Conservation (phyloP, 2,329 filamentous ascomycete genomes). For the Fusarium fracticaudum region DNA sequence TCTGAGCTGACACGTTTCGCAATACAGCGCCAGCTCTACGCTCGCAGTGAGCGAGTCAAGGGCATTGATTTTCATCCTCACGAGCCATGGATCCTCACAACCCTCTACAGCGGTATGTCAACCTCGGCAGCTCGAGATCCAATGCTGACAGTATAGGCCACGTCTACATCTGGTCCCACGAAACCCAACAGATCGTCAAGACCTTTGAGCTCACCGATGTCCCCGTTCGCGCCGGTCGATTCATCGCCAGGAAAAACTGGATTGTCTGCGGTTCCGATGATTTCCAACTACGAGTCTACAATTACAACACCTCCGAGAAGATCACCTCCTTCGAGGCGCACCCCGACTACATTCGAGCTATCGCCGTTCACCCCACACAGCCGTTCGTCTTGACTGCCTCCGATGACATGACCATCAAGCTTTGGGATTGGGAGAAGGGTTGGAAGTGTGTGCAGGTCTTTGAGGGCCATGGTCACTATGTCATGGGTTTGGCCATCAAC, state of each 20-base stretch:
- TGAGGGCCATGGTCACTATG: slow-evolving; percentile 95
- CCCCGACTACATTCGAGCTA: slow-evolving; percentile 97
- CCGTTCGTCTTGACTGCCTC: slow-evolving; percentile 96
- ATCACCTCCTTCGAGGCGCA: slow-evolving; percentile 97
- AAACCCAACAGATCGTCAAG: slow-evolving; percentile 96
- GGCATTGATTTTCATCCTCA: slow-evolving; percentile 96
- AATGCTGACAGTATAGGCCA: slow-evolving; percentile 68
- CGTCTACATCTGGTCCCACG: slow-evolving; percentile 99
- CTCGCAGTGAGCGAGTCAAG: slow-evolving; percentile 95
- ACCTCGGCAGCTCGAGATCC: not conserved
- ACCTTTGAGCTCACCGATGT: slow-evolving; percentile 99
- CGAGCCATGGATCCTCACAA: slow-evolving; percentile 96
- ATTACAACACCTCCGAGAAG: slow-evolving; percentile 99
- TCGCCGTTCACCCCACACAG: slow-evolving; percentile 93
- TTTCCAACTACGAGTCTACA: slow-evolving; percentile 89
- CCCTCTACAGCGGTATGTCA: slow-evolving; percentile 87
- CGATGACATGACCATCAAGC: slow-evolving; percentile 98
- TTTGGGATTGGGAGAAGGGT: slow-evolving; percentile 98
- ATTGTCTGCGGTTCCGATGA: slow-evolving; percentile 96
- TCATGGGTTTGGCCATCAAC: slow-evolving; percentile 97
- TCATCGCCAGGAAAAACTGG: slow-evolving; percentile 99
- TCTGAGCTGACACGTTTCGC: slow-evolving; percentile 40
- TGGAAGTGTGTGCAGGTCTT: slow-evolving; percentile 99
- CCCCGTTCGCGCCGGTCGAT: slow-evolving; percentile 94
- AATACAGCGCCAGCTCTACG: slow-evolving; percentile 61